phyloP scores from a whole-genome alignment of 2,329 filamentous ascomycete genomes.

The Penicillium sp. region DNA sequence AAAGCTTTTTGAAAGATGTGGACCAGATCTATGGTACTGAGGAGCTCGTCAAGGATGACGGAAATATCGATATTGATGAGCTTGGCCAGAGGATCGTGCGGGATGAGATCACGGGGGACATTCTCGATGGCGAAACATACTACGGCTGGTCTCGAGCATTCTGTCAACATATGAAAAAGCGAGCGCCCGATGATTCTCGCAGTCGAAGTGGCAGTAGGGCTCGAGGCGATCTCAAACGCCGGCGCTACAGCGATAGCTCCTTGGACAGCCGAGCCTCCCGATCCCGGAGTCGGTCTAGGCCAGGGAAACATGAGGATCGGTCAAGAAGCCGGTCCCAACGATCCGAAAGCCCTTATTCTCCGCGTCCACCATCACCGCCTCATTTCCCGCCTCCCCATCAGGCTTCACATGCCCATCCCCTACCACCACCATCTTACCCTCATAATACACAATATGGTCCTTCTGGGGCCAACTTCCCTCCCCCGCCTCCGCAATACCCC shows the following conservation, averaged over 20 bases:
- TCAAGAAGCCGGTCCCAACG: constrained; percentile 25
- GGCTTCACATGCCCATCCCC: constrained; percentile 3
- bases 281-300: constrained; percentile 29
- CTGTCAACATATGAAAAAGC: constrained; percentile 70
- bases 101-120: constrained; percentile 62
- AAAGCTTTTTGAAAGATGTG: constrained; percentile 63
- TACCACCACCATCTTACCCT: constrained; percentile 5
- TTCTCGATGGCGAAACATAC: constrained; percentile 66
- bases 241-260: constrained; percentile 39
- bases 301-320: constrained; percentile 19
- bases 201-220: constrained; percentile 48
- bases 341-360: constrained; percentile 33
- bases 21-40: constrained; percentile 61
- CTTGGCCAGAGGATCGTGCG: constrained; percentile 64
- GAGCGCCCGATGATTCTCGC: constrained; percentile 27
- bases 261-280: constrained; percentile 28
- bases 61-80: constrained; percentile 62
- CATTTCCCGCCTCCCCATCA: constrained; percentile 21
- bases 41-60: constrained; percentile 45
- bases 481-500: constrained; percentile 33
- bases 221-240: constrained; percentile 32
- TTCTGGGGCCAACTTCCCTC: constrained; percentile 20
- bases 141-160: constrained; percentile 83
- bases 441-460: constrained; percentile 10
- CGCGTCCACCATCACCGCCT: constrained; percentile 21